Evolutionary conservation across 1,284 basidiomycete species (phyloP), one percentile per base, ranked within the genome.

Genomic region (Sparassis latifolia): DNA sequence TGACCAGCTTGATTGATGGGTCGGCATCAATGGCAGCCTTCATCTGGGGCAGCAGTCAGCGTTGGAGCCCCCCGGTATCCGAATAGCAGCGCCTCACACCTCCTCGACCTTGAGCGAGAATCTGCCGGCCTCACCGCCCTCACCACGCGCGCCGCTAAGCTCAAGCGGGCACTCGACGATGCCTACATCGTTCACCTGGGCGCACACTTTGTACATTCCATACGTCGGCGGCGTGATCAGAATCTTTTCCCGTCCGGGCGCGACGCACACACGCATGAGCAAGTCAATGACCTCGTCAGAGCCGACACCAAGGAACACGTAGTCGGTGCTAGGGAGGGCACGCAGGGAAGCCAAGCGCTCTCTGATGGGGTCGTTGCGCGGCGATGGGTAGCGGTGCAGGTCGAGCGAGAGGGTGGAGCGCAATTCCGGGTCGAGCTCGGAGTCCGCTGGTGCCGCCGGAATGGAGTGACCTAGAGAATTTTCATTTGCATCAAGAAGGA

Each of bases 401-500:
- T 84, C 75, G 31, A 83, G 72, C 3, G 70, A 60, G 33, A 80
- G 64, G 3, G 74, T 69, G 27, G 63, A 48, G 38, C 68, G 58
- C 42, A 69, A 52, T 51, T 63, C 62, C 12, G 64, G 53, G 31
- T 68, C 61, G 43, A 69, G 55, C 35, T 61, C 58, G 44, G 10
- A 38, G 40, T 1, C 52, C 29, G 7, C 49, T 45, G 30, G 48
- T 10, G 57, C 47, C 9, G 57, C 45, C 29, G 79, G 73, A n/a
- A 97, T 83, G 1, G 90, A 86, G 64, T 92, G 90, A 0, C 96
- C 96, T 42, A 96, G 76, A 0, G 93, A 81, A 66, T 99, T 98
- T 74, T 99, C 96, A 69, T 98, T 99, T 33, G 97, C 97, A 62
- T 99, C 97, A 33, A 99, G 81, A n/a, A 99, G 81, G 59, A 98